Base-by-base conservation (phyloP, 441 rosid genomes). In the Macaranga tanarius region DNA sequence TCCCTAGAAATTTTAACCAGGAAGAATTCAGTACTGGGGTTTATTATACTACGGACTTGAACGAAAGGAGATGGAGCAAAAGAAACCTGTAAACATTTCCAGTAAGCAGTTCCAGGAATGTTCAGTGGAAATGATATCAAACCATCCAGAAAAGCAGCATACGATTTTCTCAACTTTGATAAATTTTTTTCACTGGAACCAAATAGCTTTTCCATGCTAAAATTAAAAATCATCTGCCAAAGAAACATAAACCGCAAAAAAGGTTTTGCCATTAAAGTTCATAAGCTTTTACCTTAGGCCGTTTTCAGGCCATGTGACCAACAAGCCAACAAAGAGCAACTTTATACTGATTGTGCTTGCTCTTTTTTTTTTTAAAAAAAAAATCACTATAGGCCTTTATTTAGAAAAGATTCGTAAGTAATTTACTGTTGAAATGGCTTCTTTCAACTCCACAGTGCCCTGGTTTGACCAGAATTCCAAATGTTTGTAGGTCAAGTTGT, bases 81-180 rank as follows among this genome's bases (percentile, higher is more conserved):
- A 2, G 16, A 10, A 50, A 82, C 87, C 83, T 80, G 76, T 51
- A 82, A 51, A 71, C 86, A 82, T 71, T 73, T 79, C 73, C 77
- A 62, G 70, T 76, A 85, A 23, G 84, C 83, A 4, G 81, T 76
- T 65, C 86, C 84, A 1, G 86, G 86, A 59, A 85, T 64, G 74
- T 81, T 67, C 56, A 82, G 19, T 1, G 88, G 88, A 54, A 82
- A 79, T 59, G 83, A 85, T 51, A 85, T 77, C 54, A 82, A 69
- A 51, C 86, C 86, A 11, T 71, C 55, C 11, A 75, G 62, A 77
- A 85, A 79, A 13, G 80, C 80, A 38, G 23, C 72, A 64, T 72
- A 77, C 54, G 67, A 70, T 5, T 62, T 63, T 56, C 75, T 67
- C 52, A 82, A 76, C 45, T 82, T 79, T 78, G 62, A 57, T 2